Evolutionary conservation across 305 asterid species (phyloP).

Genomic region (Fraxinus sp.): DNA sequence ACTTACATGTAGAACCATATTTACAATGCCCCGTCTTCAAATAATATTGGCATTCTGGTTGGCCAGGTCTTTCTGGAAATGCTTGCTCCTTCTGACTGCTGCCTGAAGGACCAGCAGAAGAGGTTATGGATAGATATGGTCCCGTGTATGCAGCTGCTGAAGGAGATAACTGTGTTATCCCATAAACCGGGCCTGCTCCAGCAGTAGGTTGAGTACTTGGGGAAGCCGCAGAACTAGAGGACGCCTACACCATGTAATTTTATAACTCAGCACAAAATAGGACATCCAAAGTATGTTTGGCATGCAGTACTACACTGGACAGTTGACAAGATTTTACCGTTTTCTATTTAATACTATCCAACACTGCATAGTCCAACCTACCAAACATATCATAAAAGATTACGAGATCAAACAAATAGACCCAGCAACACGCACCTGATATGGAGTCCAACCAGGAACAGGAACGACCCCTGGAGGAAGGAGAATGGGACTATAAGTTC

Average conservation of each 20-base stretch:
- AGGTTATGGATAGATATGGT: slow-evolving; percentile 49
- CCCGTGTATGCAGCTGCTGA: slow-evolving; percentile 76
- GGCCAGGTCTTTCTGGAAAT: slow-evolving; percentile 86
- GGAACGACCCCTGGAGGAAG: slow-evolving; percentile 81
- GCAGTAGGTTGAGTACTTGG: slow-evolving; percentile 54
- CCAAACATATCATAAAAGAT: neutral
- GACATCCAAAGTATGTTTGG: neutral
- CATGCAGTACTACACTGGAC: neutral
- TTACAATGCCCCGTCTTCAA: slow-evolving; percentile 83
- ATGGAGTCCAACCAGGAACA: slow-evolving; percentile 82
- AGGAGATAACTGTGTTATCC: slow-evolving; percentile 69
- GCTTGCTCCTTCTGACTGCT: slow-evolving; percentile 54
- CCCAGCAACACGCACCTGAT: slow-evolving; percentile 49
- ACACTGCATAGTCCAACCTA: neutral
- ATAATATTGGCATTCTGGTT: slow-evolving; percentile 79
- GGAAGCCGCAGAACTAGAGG: slow-evolving; percentile 55
- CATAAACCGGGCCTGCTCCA: slow-evolving; percentile 59
- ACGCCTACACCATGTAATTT: slow-evolving; percentile 46
- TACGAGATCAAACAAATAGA: slow-evolving; percentile 15
- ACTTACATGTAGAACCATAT: slow-evolving; percentile 80
- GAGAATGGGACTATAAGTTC: slow-evolving; percentile 74
- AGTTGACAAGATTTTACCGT: neutral
- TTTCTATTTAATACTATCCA: neutral
- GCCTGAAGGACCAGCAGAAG: slow-evolving; percentile 66
- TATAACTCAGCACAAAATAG: slow-evolving; percentile 19